Evolutionary conservation across 345 rosid species (phyloP), one percentile per base, ranked within the genome.

Genomic region (Turritis glabra): DNA sequence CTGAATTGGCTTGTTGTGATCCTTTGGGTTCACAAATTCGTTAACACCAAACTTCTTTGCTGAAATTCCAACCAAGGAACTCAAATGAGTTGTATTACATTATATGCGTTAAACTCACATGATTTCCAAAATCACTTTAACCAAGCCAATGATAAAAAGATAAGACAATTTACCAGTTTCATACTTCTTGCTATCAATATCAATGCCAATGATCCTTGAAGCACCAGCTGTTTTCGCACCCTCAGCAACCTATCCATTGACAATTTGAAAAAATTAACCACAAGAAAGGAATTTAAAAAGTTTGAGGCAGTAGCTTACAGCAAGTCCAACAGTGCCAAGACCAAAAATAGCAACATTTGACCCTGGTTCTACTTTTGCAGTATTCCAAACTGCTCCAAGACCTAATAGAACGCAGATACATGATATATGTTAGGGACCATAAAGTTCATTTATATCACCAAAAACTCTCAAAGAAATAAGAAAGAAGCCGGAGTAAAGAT

Each of bases 151-250:
- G 38, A 65, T 13, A 43, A 21, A 32, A 61, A 47, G 30, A 40
- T 14, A 48, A 38, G 46, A 10, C 64, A 25, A 21, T 32, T 18
- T 82, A 87, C 99, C 99, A 48, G 30, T 74, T 33, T 88, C 93
- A 64, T 82, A 89, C 80, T 90, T 96, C 47, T 85, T 88, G 81
- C 83, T 86, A 81, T 96, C 98, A 64, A 96, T 87, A 72, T 96
- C 99, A 52, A 96, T 30, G 22, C 98, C 99, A 86, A 96, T 96
- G 66, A 96, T 83, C 48, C 99, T 87, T 43, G 98, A 82, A 75
- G 98, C 99, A 76, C 97, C 96, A 67, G 98, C 97, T 64, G 98
- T 64, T 77, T 96, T 96, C 18, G 99, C 99, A 80, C 98, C 99
- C 85, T 96, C 99, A 0, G 99, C 98, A 61, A 96, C 99, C 97